Conservation (phyloP, 768 basidiomycete genomes). For the Kwoniella newhampshirensis region DNA sequence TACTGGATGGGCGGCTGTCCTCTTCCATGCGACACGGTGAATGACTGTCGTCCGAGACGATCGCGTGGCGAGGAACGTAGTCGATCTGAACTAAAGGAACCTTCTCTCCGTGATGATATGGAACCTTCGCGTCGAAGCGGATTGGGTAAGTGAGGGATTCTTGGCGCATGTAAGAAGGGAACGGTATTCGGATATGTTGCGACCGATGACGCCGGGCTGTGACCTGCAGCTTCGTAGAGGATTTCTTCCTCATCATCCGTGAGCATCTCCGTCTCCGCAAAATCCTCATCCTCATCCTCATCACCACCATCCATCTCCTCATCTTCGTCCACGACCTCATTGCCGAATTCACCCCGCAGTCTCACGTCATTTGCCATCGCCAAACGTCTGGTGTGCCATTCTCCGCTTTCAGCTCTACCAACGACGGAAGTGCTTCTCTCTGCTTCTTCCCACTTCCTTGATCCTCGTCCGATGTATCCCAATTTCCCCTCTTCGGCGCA, state of each 20-base stretch:
- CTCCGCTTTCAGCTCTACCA: conserved; percentile 3
- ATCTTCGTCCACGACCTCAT: conserved; percentile 4
- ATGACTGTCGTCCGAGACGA: conserved; percentile 8
- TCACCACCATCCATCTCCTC: conserved; percentile 5
- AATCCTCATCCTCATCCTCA: conserved; percentile 14
- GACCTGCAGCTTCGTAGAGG: not conserved
- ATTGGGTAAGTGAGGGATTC: conserved; percentile 32
- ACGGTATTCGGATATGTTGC: conserved; percentile 51
- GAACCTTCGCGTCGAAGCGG: conserved; percentile 9
- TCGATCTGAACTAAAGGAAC: conserved; percentile 14
- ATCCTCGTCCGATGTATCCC: conserved; percentile 28
- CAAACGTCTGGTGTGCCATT: conserved; percentile 10
- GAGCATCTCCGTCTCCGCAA: conserved; percentile 6
- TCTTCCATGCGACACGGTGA: conserved; percentile 8
- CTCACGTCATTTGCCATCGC: not conserved
- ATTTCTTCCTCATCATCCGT: conserved; percentile 14
- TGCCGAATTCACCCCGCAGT: not conserved
- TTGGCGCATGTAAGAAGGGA: conserved; percentile 39
- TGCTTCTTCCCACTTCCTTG: conserved; percentile 16
- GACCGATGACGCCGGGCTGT: conserved; percentile 23
- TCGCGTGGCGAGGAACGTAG: not conserved
- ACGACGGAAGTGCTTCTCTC: not conserved
- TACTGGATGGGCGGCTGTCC: conserved; percentile 20
- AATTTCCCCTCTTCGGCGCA: conserved; percentile 12
- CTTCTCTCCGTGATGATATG: conserved; percentile 7